Percentiles rank a stretch among this genome's conserved stretches.
These are phyloP conservation scores for Juncus inflexus DNA, from an alignment of 176 grass and related monocot species.

Conservation along the genomic window DNA sequence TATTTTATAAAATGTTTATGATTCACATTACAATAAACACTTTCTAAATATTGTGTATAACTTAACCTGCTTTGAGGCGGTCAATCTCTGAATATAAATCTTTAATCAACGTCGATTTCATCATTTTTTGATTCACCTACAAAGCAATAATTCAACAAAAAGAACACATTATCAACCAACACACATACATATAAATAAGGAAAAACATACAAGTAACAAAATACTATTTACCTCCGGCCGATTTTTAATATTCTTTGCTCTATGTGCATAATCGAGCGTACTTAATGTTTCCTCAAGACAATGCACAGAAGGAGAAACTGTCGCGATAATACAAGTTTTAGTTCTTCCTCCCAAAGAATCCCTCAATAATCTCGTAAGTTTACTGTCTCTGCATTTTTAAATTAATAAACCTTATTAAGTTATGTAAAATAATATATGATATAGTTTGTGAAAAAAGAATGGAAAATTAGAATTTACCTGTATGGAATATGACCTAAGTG, in stretches of 20 bases:
- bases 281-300: constrained; percentile 97
- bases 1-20: constrained; percentile 5
- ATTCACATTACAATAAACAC: constrained; percentile 17
- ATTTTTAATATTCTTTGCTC: constrained; percentile 97
- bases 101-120: constrained; percentile 98
- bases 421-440: neutral
- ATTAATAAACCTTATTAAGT: neutral
- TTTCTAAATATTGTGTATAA: neutral
- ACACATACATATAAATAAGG: neutral
- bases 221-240: constrained; percentile 67
- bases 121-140: constrained; percentile 98
- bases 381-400: constrained; percentile 78
- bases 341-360: constrained; percentile 97
- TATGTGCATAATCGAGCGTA: constrained; percentile 92
- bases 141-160: neutral
- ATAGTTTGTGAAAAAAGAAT: constrained; percentile 3
- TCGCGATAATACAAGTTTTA: constrained; percentile 98
- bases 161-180: neutral
- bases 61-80: constrained; percentile 81
- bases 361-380: constrained; percentile 83
- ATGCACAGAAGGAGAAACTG: constrained; percentile 93
- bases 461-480: constrained; percentile 44
- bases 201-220: constrained; percentile 21
- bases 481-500: constrained; percentile 96
- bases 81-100: constrained; percentile 99